A percentile compares a stretch with the other conserved stretches of the same genome.
Evolutionary conservation across 2,329 filamentous ascomycete species (phyloP).

Genomic region (Lecanosticta acicola): DNA sequence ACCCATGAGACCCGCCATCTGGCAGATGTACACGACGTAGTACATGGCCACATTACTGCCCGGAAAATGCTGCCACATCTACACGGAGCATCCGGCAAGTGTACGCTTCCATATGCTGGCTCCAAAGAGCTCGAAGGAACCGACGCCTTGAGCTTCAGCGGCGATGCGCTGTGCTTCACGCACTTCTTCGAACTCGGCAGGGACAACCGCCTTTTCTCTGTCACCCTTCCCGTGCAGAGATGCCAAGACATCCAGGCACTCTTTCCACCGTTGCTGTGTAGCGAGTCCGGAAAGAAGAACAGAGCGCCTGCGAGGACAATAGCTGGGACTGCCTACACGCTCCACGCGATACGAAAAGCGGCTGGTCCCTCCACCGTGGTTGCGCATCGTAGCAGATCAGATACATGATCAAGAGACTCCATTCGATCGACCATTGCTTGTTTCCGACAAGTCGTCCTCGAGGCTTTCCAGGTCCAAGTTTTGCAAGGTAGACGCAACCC

Average conservation of each 20-base stretch:
- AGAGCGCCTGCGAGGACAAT: slow-evolving; percentile 41
- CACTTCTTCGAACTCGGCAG: slow-evolving; percentile 46
- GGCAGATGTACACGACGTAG: slow-evolving; percentile 56
- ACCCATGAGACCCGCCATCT: slow-evolving; percentile 52
- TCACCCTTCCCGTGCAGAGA: slow-evolving; percentile 42
- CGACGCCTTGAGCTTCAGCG: slow-evolving; percentile 36
- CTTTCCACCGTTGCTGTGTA: slow-evolving; percentile 43
- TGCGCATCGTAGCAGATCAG: slow-evolving; percentile 59
- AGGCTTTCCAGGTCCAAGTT: slow-evolving; percentile 52
- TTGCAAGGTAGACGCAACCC: slow-evolving; percentile 58
- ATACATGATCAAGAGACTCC: slow-evolving; percentile 62
- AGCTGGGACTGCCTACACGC: slow-evolving; percentile 41
- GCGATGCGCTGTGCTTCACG: slow-evolving; percentile 35
- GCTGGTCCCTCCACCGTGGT: slow-evolving; percentile 10
- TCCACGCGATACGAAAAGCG: slow-evolving; percentile 52
- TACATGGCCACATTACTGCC: slow-evolving; percentile 20
- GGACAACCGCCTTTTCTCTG: slow-evolving; percentile 40
- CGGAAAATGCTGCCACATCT: slow-evolving; percentile 51
- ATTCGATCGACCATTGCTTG: slow-evolving; percentile 68
- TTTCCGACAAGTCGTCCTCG: slow-evolving; percentile 63
- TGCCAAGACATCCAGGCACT: slow-evolving; percentile 40
- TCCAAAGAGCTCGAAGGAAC: slow-evolving; percentile 41
- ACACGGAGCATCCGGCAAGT: slow-evolving; percentile 50
- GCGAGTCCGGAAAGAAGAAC: slow-evolving; percentile 43
- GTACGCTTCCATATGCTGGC: slow-evolving; percentile 54